Evolutionary conservation across 2,329 filamentous ascomycete genomes (phyloP).

Genomic region (Phaeophleospora eucalypticola): DNA sequence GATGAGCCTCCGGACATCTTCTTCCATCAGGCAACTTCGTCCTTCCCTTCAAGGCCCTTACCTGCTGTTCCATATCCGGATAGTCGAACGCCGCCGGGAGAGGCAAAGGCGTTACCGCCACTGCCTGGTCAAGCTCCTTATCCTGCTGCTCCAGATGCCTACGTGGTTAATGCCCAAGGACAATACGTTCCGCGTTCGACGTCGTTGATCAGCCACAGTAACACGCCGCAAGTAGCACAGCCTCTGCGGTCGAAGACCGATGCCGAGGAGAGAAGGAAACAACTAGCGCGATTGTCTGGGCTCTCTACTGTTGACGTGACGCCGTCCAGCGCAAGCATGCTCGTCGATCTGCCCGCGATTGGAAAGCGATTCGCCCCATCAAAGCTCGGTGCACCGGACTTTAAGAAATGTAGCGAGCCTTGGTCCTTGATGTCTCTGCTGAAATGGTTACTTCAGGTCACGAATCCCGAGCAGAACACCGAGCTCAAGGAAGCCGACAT

Average conservation of each 20-base stretch:
- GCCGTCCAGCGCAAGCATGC: conserved; percentile 27
- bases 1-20: conserved; percentile 81
- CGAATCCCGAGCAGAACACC: conserved; percentile 69
- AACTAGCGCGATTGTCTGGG: conserved; percentile 40
- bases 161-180: conserved; percentile 23
- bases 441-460: conserved; percentile 80
- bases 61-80: conserved; percentile 61
- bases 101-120: conserved; percentile 16
- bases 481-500: conserved; percentile 82
- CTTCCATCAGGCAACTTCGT: conserved; percentile 77
- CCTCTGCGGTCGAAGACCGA: conserved; percentile 94
- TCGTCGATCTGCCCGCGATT: conserved; percentile 30
- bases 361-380: conserved; percentile 72
- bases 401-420: conserved; percentile 78
- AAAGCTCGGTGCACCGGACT: conserved; percentile 76
- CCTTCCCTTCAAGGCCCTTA: conserved; percentile 49
- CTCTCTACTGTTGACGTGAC: conserved; percentile 38
- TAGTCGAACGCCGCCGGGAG: conserved; percentile 33
- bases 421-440: conserved; percentile 92
- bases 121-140: conserved; percentile 19
- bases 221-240: conserved; percentile 70
- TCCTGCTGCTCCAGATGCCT: conserved; percentile 23
- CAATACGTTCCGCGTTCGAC: conserved; percentile 65
- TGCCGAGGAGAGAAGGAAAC: conserved; percentile 64
- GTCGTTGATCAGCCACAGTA: conserved; percentile 77